Evolutionary conservation across 441 rosid species (phyloP), one percentile per base, ranked within the genome.

Genomic region (Corymbia calophylla): DNA sequence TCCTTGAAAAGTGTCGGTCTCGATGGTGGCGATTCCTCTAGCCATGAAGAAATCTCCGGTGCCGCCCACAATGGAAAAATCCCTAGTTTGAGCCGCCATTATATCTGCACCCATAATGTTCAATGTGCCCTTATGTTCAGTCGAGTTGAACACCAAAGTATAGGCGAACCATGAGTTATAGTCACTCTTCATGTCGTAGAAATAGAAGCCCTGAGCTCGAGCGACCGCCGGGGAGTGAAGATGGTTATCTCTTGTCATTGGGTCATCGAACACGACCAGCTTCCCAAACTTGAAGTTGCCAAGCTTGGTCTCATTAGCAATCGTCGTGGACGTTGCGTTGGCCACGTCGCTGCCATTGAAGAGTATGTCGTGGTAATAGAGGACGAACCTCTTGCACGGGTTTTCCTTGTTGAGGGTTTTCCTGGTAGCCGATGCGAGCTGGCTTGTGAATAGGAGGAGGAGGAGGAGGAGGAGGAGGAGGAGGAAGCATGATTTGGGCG

Each of bases 341-440:
- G 90, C 92, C 23, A 32, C 60, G 23, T 92, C 91, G 0, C 86
- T 48, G 32, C 94, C 94, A 12, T 89, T 54, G 49, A 92, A 93
- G 17, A 93, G 88, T 64, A 87, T 88, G 88, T 94, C 94, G 51
- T 92, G 95, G 92, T 92, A 93, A 88, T 91, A 89, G 56, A 93
- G 93, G 8, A 90, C 80, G 17, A 94, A 60, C 7, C 88, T 87
- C 87, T 91, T 91, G 92, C 93, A 91, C 7, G 96, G 93, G 53
- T 88, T 29, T 11, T 73, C 82, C 84, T 88, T 85, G 86, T 44
- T n/a, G 84, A n/a, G 31, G 48, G 56, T 88, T 62, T 51, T 55
- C 73, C 6, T 80, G 82, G 86, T 44, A 23, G n/a, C 84, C 51
- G 29, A 73, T 39, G 84, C 49, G 51, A 73, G 44, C 44, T 39